Conservation (phyloP, 148 eudicot species). For the Rhododendron vialii region DNA sequence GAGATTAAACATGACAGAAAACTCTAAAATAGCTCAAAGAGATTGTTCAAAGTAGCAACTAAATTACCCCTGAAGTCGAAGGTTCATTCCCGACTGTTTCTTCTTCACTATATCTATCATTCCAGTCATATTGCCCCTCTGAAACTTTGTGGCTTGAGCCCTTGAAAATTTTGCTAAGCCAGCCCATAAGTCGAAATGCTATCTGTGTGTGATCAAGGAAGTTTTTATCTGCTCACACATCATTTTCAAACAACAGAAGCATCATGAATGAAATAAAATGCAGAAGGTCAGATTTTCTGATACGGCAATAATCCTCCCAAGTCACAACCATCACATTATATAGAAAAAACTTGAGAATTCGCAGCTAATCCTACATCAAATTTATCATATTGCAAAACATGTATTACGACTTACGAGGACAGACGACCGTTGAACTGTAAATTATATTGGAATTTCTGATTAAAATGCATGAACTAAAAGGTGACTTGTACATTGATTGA, state of each 20-base stretch:
- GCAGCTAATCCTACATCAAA: not conserved
- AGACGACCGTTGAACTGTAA: not conserved
- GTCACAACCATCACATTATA: not conserved
- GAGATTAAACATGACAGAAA: not conserved
- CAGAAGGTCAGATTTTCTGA: not conserved
- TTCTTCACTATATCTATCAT: slow-evolving; percentile 38
- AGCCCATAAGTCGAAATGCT: slow-evolving; percentile 47
- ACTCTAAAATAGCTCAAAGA: not conserved
- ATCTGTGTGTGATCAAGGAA: slow-evolving; percentile 26
- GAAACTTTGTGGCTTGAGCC: slow-evolving; percentile 58
- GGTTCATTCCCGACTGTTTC: slow-evolving; percentile 38
- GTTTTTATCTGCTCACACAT: slow-evolving; percentile 25
- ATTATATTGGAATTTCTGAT: not conserved
- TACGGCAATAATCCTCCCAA: not conserved
- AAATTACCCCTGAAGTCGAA: slow-evolving; percentile 59
- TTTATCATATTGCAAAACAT: not conserved
- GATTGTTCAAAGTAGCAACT: not conserved
- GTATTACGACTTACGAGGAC: not conserved
- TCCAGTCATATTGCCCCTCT: slow-evolving; percentile 42
- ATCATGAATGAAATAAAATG: not conserved
- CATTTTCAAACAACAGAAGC: not conserved
- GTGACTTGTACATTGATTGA: not conserved
- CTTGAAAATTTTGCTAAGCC: slow-evolving; percentile 79
- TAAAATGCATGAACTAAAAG: not conserved
- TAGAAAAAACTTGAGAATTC: not conserved